Base-by-base conservation (phyloP, 345 rosid species). In the Laguncularia racemosa region DNA sequence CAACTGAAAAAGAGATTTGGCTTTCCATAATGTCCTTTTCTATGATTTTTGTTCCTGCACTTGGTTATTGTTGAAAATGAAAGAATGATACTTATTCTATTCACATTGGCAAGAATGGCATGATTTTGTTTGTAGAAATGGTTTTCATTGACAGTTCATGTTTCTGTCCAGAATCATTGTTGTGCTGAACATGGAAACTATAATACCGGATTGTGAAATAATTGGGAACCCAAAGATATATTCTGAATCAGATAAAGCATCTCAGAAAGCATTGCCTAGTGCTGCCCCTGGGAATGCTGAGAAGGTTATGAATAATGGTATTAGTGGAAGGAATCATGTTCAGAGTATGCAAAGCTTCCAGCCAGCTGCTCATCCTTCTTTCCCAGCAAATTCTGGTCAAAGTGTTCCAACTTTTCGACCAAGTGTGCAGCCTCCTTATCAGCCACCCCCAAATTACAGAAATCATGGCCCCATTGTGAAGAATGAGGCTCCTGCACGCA, bases 401-500 rank as follows among this genome's bases (percentile, higher is more conserved):
- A 74, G 56, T 52, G 48, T 14, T 51, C 81, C 78, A 73, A 75
- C 65, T 63, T 81, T 84, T 66, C 69, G 70, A 61, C 85, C 89
- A 14, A 65, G 80, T 59, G 77, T 91, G 70, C 97, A 83, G 75
- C 96, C 87, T 52, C 62, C 96, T 20, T 91, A 85, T 60, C 91
- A 75, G 52, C 96, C 89, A 7, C 84, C 91, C 26, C 84, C 96
- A 55, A 82, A 67, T 67, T 88, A 85, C 73, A 81, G 65, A 75
- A 78, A 66, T 70, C 88, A 76, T 60, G 96, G 96, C 50, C 64
- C 96, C 53, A 84, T 87, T 62, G 55, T 91, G 89, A 91, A 83
- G 78, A 90, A 87, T 50, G 97, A 87, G 71, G 95, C 97, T 61
- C 87, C 93, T 45, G 86, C 96, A 48, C 71, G 89, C 20, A 76